Percentiles rank a stretch among this genome's conserved stretches.
phyloP scores from a whole-genome alignment of 148 eudicot species.

The Spergularia bocconei region DNA sequence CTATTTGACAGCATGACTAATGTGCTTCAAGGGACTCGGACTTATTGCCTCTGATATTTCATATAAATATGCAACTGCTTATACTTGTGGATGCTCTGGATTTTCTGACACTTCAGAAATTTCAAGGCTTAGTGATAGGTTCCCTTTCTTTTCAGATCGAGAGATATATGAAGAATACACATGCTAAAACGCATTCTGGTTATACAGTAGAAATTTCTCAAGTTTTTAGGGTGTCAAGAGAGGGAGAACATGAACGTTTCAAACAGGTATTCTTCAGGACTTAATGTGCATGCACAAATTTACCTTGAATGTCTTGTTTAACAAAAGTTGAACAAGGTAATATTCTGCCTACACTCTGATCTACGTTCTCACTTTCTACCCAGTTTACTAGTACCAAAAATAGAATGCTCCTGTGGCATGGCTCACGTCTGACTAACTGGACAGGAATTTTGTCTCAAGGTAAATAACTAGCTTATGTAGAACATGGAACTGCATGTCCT shows the following conservation, averaged over 20 bases:
- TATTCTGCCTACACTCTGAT: background rate
- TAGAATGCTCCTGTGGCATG: constrained; percentile 98
- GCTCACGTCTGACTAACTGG: constrained; percentile 97
- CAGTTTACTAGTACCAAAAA: constrained; percentile 74
- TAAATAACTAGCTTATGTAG: constrained; percentile 17
- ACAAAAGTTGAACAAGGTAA: background rate
- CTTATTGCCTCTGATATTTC: background rate
- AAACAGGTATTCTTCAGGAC: constrained; percentile 41
- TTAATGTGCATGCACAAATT: constrained; percentile 5
- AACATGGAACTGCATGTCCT: background rate
- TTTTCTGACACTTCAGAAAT: background rate
- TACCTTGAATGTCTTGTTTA: background rate
- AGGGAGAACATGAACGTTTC: constrained; percentile 70
- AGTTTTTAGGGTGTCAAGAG: constrained; percentile 74
- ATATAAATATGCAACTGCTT: background rate
- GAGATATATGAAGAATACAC: constrained; percentile 79
- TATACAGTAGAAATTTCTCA: constrained; percentile 77
- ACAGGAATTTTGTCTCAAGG: constrained; percentile 96
- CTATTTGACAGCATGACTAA: background rate
- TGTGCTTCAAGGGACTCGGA: background rate
- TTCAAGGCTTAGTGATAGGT: background rate
- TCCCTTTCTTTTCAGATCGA: constrained; percentile 47
- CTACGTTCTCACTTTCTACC: constrained; percentile 9
- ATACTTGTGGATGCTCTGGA: constrained; percentile 2
- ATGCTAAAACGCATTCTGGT: constrained; percentile 82